Percentiles rank a stretch among this genome's conserved stretches.
Evolutionary conservation across 129 eudicot species (phyloP).

Genomic region (Tanacetum coccineum): DNA sequence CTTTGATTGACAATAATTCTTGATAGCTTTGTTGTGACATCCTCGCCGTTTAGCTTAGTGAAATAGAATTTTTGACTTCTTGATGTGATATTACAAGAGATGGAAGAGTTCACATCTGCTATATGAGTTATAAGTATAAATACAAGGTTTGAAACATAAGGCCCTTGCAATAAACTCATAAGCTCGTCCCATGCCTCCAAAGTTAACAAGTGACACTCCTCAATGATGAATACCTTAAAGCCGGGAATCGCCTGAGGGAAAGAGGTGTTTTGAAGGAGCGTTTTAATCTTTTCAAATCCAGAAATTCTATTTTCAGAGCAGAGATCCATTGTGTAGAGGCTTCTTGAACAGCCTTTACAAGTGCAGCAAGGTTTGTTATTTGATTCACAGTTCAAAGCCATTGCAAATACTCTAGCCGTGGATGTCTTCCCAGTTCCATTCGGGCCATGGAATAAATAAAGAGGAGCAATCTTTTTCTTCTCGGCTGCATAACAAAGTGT

Average conservation of each 20-base stretch:
- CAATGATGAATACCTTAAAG: slow-evolving; percentile 26
- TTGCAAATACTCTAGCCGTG: slow-evolving; percentile 29
- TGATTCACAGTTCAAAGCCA: slow-evolving; percentile 36
- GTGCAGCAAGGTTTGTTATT: slow-evolving; percentile 26
- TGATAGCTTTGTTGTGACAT: slow-evolving; percentile 18
- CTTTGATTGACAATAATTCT: slow-evolving; percentile 20
- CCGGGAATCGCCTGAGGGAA: slow-evolving; percentile 12
- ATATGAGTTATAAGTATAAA: slow-evolving; percentile 31
- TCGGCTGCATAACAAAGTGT: slow-evolving; percentile 27
- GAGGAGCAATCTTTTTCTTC: slow-evolving; percentile 28
- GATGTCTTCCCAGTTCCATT: slow-evolving; percentile 38
- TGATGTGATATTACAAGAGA: slow-evolving; percentile 16
- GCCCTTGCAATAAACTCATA: slow-evolving; percentile 17
- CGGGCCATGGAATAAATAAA: slow-evolving; percentile 37
- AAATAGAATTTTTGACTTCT: slow-evolving; percentile 34
- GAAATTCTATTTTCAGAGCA: slow-evolving; percentile 24
- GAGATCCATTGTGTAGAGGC: slow-evolving; percentile 28
- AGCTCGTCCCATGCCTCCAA: slow-evolving; percentile 30
- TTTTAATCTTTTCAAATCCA: slow-evolving; percentile 23
- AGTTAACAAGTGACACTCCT: slow-evolving; percentile 28
- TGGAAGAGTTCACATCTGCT: slow-evolving; percentile 15
- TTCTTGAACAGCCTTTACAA: slow-evolving; percentile 35
- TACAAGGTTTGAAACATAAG: slow-evolving; percentile 15
- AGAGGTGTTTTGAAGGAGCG: slow-evolving; percentile 17
- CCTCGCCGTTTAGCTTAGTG: slow-evolving; percentile 25